Evolutionary conservation across 2,329 filamentous ascomycete species (phyloP), one percentile per base, ranked within the genome.

Genomic region (Chaetomium olivaceum): DNA sequence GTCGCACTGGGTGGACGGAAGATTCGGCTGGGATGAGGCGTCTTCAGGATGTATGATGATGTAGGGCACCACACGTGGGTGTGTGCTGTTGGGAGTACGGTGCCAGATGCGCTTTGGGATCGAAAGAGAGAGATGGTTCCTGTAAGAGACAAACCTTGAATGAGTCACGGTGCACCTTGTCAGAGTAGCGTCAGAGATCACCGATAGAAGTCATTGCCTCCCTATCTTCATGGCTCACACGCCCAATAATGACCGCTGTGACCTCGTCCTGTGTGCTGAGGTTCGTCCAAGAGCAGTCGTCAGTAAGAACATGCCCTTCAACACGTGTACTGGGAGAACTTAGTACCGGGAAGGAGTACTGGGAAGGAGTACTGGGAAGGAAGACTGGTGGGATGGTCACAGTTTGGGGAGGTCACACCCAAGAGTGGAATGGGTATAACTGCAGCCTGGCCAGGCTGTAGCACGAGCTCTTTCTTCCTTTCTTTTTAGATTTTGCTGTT

Each of bases 1-100:
- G 84, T 88, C 58, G 82, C 82, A 62, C 80, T 82, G 66, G 84
- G 87, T 9, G 85, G 80, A 33, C 82, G 83, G 69, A 87, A 83
- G 72, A 80, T 83, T 63, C 71, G 71, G 27, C 33, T 73, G 66
- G 67, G 73, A 25, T 75, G 62, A 71, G n/a, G 4, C 31, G 12
- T n/a, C n/a, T 9, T 57, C 27, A 6, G 3, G 3, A 39, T 33
- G 21, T 6, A 39, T 33, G 21, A n/a, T 16, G 6, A 2, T 25
- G 43, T n/a, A 25, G 48, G 27, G 50, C 27, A 16, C 56, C 1
- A 2, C 19, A 31, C 23, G 55, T 27, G 4, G 4, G 9, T 52
- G 14, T 19, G 16, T n/a, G 55, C n/a, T 27, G 48, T 27, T 48
- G 19, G 43, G 27, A 27, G 23, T 50, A n/a, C 2, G 36, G n/a